Evolutionary conservation across 345 rosid genomes (phyloP), one percentile per base, ranked within the genome.

Genomic region (Gynandropsis gynandra): DNA sequence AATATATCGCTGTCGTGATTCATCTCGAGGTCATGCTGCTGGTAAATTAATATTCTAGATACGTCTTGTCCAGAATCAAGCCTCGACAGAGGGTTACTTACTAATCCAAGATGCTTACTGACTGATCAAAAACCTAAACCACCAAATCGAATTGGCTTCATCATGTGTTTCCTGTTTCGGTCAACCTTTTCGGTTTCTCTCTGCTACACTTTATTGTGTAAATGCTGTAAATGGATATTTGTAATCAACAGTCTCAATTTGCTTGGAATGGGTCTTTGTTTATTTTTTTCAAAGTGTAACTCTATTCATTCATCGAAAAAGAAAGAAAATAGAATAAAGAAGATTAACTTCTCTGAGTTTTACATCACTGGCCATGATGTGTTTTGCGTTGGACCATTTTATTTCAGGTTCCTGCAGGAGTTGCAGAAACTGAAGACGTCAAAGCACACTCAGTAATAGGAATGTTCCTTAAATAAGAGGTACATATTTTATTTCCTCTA

Each of bases 161-260:
- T 64, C 56, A 40, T 42, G 51, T 52, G 15, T 18, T 54, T 42
- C 21, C 29, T 50, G 55, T 45, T 47, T 67, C 27, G 10, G 61
- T 64, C 57, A 35, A 47, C 58, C 34, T n/a, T 47, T 62, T 53
- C 57, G 66, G 72, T 75, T 66, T 47, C 36, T 18, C 48, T 61
- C 59, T 64, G 29, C 10, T 59, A 47, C 67, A 67, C 64, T 60
- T 74, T 63, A 62, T 72, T 75, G 67, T 74, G 42, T 83, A 90
- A 83, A 80, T 68, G 73, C 59, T 89, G 89, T 86, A 86, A 78
- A 86, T 81, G 74, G 56, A 70, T 13, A 61, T 68, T 59, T 66
- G 56, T 55, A 63, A 43, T 62, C 61, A 68, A 54, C 64, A 65
- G 71, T 66, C 71, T 59, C 65, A 50, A 74, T 80, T 72, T 72